These are phyloP conservation scores for Ophiostoma sp. DNA, from an alignment of 2,329 filamentous ascomycete genomes.

Conservation along the genomic window DNA sequence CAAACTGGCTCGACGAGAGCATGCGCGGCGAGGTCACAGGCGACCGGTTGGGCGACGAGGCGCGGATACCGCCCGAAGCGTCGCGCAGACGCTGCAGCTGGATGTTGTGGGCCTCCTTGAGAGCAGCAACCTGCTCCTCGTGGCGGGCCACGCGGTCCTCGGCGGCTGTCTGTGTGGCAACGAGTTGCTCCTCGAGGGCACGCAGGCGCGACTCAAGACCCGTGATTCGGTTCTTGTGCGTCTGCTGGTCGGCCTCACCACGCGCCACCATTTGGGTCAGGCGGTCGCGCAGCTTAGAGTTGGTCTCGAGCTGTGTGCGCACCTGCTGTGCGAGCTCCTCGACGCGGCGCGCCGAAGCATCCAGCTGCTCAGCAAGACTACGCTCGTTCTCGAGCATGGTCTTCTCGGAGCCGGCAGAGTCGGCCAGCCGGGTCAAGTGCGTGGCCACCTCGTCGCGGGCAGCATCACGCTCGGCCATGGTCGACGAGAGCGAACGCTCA, in stretches of 20 bases:
- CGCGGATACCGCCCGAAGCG: constrained; percentile 33
- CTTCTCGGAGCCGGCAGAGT: constrained; percentile 58
- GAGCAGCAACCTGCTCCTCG: constrained; percentile 76
- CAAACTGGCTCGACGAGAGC: constrained; percentile 41
- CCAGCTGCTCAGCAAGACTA: constrained; percentile 67
- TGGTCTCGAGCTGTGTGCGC: constrained; percentile 74
- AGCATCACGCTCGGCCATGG: constrained; percentile 71
- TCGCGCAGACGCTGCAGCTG: constrained; percentile 75
- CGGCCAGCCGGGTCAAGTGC: constrained; percentile 62
- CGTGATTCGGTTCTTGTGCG: constrained; percentile 79
- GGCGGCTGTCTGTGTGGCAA: constrained; percentile 78
- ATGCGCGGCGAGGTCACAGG: constrained; percentile 46
- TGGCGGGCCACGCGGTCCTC: constrained; percentile 82
- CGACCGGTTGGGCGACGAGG: constrained; percentile 20
- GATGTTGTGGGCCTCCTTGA: constrained; percentile 74
- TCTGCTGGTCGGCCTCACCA: constrained; percentile 79
- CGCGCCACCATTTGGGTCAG: constrained; percentile 77
- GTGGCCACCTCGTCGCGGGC: constrained; percentile 64
- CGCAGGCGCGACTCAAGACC: constrained; percentile 79
- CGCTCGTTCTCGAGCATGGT: constrained; percentile 60
- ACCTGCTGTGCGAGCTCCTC: constrained; percentile 80
- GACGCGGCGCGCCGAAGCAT: constrained; percentile 68
- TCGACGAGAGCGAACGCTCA: constrained; percentile 66
- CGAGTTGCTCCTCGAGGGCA: constrained; percentile 77
- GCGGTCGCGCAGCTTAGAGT: constrained; percentile 71